Base-by-base conservation (phyloP, 345 rosid species). In the Sisymbrium altissimum region DNA sequence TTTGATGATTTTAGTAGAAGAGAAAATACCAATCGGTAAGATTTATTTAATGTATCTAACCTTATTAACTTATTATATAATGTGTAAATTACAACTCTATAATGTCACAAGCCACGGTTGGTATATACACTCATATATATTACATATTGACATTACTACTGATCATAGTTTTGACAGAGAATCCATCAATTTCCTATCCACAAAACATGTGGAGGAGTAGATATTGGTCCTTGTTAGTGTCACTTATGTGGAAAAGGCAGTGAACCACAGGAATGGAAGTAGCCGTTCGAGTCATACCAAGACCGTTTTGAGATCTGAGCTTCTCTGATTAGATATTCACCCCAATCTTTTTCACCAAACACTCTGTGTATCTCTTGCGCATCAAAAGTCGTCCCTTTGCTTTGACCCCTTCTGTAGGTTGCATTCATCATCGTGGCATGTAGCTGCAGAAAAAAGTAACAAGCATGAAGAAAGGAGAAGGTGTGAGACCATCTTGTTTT, bases 301-400 rank as follows among this genome's bases (percentile, higher is more conserved):
- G 74, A 90, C 30, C 93, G 83, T 43, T 92, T 87, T 2, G 98
- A 95, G 76, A 95, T 89, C 77, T 95, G 98, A 83, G 94, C 98
- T 82, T 95, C 99, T 1, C 80, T 78, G 66, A 95, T 84, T 38
- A 75, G 81, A 84, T 95, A 92, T 48, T 80, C 81, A 21, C 99
- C 97, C 98, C 98, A 92, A 18, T 84, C 87, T 72, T 83, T 79
- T 0, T 83, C 76, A 73, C 88, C 94, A 73, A 81, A 92, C 67
- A 61, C 85, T 72, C 75, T 70, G 81, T 79, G 86, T 46, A 90
- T 88, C 77, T 77, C 86, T 54, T 86, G 58, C 1, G 91, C 98
- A 45, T 95, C 89, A 49, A 95, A 89, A n/a, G 80, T 75, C 32
- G 18, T 6, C 79, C 59, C 75, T 45, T 61, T 66, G 25, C 68